These are phyloP conservation scores for Aphanomyces euteiches DNA, from an alignment of 352 stramenopile species.

Conservation along the genomic window DNA sequence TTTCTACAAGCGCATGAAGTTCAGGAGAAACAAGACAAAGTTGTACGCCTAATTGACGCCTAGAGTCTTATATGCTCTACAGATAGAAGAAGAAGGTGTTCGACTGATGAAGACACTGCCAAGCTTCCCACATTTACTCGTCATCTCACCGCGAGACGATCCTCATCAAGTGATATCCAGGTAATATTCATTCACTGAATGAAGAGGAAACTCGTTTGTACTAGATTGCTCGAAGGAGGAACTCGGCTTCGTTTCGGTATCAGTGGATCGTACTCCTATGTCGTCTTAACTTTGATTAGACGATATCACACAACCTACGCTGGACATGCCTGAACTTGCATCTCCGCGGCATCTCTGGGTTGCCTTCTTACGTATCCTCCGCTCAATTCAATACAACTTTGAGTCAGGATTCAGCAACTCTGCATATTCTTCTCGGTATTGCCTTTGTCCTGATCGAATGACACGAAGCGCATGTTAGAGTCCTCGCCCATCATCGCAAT, in stretches of 20 bases:
- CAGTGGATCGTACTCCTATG: too few relatives aligned
- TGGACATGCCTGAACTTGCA: background rate
- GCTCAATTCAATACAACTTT: constrained; percentile 14
- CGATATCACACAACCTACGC: background rate
- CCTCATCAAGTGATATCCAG: background rate
- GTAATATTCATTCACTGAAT: background rate
- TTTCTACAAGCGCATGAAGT: background rate
- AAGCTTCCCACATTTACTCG: constrained; percentile 24
- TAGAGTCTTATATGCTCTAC: background rate
- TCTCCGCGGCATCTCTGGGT: constrained; percentile 20
- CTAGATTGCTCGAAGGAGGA: constrained; percentile 10
- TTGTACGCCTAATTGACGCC: background rate
- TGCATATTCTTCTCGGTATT: constrained; percentile 7
- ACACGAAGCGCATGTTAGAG: background rate
- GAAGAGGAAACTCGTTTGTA: background rate
- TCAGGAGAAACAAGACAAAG: background rate
- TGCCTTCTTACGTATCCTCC: constrained; percentile 4
- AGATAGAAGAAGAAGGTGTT: background rate
- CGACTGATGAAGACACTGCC: constrained; percentile 25
- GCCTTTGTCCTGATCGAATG: background rate
- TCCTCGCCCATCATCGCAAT: constrained; percentile 9
- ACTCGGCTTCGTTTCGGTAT: constrained; percentile 8
- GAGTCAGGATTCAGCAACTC: constrained; percentile 11
- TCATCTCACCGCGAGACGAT: constrained; percentile 22
- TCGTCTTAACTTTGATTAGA: background rate